Conservation (phyloP, 768 basidiomycete genomes). For the Boletales sp. region DNA sequence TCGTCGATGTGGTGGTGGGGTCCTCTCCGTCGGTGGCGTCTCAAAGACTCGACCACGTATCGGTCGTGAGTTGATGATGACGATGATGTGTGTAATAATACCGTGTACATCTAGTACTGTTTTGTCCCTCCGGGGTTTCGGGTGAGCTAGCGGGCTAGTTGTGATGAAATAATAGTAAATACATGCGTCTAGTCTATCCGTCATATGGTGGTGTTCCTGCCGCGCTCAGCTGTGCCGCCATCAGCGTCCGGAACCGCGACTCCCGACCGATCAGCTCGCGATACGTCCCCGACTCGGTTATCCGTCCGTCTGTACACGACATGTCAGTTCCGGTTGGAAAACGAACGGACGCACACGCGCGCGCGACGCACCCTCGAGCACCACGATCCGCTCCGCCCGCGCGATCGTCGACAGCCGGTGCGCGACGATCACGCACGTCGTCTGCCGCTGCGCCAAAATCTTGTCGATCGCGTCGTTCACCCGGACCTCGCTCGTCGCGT, state of each 20-base stretch:
- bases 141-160: constrained; percentile 7
- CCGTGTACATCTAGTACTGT: constrained; percentile 4
- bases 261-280: constrained; percentile 69
- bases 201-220: constrained; percentile 18
- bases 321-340: too few relatives aligned
- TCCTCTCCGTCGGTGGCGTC: constrained; percentile 66
- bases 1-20: constrained; percentile 80
- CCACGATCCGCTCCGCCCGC: constrained; percentile 83
- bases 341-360: background rate
- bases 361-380: constrained; percentile 66
- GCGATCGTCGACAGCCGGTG: constrained; percentile 90
- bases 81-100: background rate
- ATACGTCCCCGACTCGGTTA: constrained; percentile 82
- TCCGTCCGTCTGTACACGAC: constrained; percentile 54
- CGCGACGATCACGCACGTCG: constrained; percentile 86
- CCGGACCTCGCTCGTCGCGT: constrained; percentile 83
- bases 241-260: constrained; percentile 80
- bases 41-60: constrained; percentile 76
- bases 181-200: background rate
- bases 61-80: constrained; percentile 12
- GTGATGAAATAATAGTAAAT: background rate
- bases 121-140: background rate
- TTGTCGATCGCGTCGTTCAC: constrained; percentile 87
- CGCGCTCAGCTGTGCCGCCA: constrained; percentile 84
- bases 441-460: constrained; percentile 72